A percentile compares a stretch with the other conserved stretches of the same genome.
These are phyloP conservation scores for Globisporangium acanthophoron DNA, from an alignment of 352 stramenopile species.

Conservation along the genomic window DNA sequence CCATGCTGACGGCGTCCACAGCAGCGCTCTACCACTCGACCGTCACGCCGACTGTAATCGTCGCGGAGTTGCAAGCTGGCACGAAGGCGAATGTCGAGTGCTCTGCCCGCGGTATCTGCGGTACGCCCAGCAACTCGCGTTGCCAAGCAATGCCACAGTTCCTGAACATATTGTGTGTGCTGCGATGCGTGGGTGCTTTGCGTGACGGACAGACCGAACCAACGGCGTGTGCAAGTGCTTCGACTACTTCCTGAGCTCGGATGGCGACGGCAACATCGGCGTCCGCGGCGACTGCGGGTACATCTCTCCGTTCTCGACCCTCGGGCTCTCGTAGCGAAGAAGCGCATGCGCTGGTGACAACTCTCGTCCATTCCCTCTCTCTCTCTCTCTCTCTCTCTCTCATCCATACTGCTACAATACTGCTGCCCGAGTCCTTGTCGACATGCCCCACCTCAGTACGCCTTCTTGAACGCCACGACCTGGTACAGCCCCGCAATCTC, in stretches of 20 bases:
- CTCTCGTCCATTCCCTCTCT: background rate
- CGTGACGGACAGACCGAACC: slow-evolving; percentile 32
- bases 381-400: background rate
- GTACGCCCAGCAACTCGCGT: slow-evolving; percentile 23
- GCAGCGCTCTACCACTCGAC: slow-evolving; percentile 36
- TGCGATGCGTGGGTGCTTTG: background rate
- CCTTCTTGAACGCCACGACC: slow-evolving; percentile 81
- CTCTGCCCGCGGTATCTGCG: slow-evolving; percentile 58
- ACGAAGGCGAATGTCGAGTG: slow-evolving; percentile 82
- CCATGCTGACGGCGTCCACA: slow-evolving; percentile 27
- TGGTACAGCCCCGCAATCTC: slow-evolving; percentile 83
- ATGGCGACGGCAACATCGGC: slow-evolving; percentile 67
- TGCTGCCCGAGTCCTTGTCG: background rate
- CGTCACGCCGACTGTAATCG: slow-evolving; percentile 16
- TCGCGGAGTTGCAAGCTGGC: slow-evolving; percentile 39
- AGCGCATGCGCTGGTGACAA: background rate
- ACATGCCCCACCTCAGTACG: slow-evolving; percentile 30
- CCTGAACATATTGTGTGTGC: background rate
- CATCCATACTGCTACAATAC: slow-evolving; percentile 3
- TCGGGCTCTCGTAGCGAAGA: slow-evolving; percentile 23
- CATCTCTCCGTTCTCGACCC: slow-evolving; percentile 54
- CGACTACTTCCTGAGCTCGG: slow-evolving; percentile 66
- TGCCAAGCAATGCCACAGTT: background rate
- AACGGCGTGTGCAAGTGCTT: slow-evolving; percentile 69
- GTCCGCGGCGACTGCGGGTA: slow-evolving; percentile 90